A percentile compares a stretch with the other conserved stretches of the same genome.
phyloP scores from a whole-genome alignment of 495 filamentous ascomycete species.

The Tuber indicum region DNA sequence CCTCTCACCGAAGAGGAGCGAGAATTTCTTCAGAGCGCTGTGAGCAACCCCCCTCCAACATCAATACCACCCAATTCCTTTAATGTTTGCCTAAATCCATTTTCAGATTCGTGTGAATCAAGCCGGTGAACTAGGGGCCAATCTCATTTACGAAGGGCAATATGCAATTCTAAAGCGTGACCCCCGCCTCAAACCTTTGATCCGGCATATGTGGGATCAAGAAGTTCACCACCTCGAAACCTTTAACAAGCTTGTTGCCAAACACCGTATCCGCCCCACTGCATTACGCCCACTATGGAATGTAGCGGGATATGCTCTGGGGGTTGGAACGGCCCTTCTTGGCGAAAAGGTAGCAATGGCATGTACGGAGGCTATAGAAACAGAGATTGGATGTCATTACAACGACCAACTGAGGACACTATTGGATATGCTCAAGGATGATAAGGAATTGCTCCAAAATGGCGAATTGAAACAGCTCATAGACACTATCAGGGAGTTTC shows the following conservation, averaged over 20 bases:
- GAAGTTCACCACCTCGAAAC: conserved; percentile 77
- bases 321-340: conserved; percentile 83
- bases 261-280: conserved; percentile 87
- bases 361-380: conserved; percentile 96
- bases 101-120: conserved; percentile 72
- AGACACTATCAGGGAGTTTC: conserved; percentile 66
- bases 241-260: conserved; percentile 77
- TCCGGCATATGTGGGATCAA: conserved; percentile 98
- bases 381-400: conserved; percentile 94
- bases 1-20: conserved; percentile 64
- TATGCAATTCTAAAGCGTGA: conserved; percentile 65
- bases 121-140: conserved; percentile 80
- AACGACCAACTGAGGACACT: conserved; percentile 81
- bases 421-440: conserved; percentile 66
- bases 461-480: conserved; percentile 71
- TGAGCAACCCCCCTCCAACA: conserved; percentile 41
- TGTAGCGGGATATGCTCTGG: conserved; percentile 72
- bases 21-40: conserved; percentile 70
- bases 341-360: conserved; percentile 96
- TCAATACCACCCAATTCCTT: conserved; percentile 12
- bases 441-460: conserved; percentile 71
- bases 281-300: conserved; percentile 90
- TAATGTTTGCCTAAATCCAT: conserved; percentile 6
- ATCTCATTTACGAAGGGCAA: conserved; percentile 77
- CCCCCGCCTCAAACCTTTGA: conserved; percentile 77